These are phyloP conservation scores for Tricholoma furcatifolium DNA, from an alignment of 768 basidiomycete species.

Conservation along the genomic window DNA sequence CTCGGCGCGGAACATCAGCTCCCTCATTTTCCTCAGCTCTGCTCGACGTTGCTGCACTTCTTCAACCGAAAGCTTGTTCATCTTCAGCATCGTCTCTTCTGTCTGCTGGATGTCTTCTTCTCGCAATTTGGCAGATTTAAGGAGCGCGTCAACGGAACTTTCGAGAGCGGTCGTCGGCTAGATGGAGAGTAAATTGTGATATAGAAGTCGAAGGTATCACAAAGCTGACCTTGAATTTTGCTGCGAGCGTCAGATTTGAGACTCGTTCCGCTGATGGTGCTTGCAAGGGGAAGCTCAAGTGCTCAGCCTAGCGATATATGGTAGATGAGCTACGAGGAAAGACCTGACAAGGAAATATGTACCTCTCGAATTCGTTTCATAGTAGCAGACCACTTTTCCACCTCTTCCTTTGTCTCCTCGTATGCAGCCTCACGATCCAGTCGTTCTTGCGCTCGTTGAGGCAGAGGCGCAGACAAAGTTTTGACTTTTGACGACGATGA, in stretches of 20 bases:
- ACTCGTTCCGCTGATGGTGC: constrained; percentile 48
- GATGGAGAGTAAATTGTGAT: not conserved
- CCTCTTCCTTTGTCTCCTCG: constrained; percentile 88
- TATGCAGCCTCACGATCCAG: constrained; percentile 93
- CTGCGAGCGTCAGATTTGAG: constrained; percentile 73
- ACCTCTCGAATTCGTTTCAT: constrained; percentile 93
- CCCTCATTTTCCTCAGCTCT: constrained; percentile 86
- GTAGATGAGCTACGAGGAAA: not conserved
- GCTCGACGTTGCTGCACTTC: constrained; percentile 81
- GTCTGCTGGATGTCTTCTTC: constrained; percentile 77
- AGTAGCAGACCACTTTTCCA: constrained; percentile 89
- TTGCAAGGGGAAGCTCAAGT: constrained; percentile 86
- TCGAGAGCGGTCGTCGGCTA: constrained; percentile 87
- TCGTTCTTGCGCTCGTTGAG: constrained; percentile 83
- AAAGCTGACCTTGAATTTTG: constrained; percentile 76
- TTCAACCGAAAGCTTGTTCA: constrained; percentile 80
- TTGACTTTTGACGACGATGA: constrained; percentile 52
- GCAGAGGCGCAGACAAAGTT: constrained; percentile 79
- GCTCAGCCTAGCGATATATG: constrained; percentile 59
- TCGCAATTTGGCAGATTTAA: constrained; percentile 78
- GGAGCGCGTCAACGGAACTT: constrained; percentile 75
- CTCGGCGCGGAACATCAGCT: constrained; percentile 92
- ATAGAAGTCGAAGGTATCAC: not conserved
- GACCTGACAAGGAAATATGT: constrained; percentile 10
- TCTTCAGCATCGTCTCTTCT: constrained; percentile 70